A percentile compares a stretch with the other conserved stretches of the same genome.
Evolutionary conservation across 805 yeast species (phyloP).

Genomic region (Pichia thaimueangensis): DNA sequence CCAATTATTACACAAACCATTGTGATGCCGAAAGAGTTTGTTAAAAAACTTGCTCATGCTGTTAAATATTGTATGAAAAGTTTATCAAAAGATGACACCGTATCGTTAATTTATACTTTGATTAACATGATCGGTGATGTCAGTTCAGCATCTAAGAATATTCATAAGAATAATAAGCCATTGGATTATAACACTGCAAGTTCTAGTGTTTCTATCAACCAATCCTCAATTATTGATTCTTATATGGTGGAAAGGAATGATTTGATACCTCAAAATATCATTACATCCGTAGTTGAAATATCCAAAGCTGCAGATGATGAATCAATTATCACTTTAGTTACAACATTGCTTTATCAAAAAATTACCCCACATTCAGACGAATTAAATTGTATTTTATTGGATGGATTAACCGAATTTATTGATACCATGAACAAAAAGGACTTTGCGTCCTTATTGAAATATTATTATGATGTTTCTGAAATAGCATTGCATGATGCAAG

Average conservation of each 20-base stretch:
- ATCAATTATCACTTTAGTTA: conserved; percentile 68
- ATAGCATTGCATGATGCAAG: conserved; percentile 37
- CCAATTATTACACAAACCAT: conserved; percentile 55
- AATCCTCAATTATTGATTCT: conserved; percentile 15
- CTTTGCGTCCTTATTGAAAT: conserved; percentile 53
- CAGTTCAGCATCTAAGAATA: too few species aligned
- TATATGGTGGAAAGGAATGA: conserved; percentile 22
- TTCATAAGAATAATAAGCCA: conserved; percentile 5
- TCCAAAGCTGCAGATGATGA: conserved; percentile 62
- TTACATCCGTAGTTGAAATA: conserved; percentile 60
- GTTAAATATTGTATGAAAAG: conserved; percentile 63
- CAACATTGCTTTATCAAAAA: conserved; percentile 79
- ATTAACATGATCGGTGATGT: conserved; percentile 58
- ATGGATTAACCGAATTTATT: conserved; percentile 59
- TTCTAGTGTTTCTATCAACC: conserved; percentile 9
- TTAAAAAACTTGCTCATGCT: conserved; percentile 46
- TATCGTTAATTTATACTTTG: conserved; percentile 77
- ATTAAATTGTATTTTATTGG: conserved; percentile 48
- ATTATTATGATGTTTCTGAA: conserved; percentile 45
- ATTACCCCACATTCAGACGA: conserved; percentile 41
- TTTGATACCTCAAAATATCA: conserved; percentile 53
- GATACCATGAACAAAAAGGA: conserved; percentile 59
- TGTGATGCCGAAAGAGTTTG: conserved; percentile 39
- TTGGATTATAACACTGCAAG: neutral
- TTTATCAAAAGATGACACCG: conserved; percentile 73